Base-by-base conservation (phyloP, 805 yeast species). In the Kazachstania viticola region DNA sequence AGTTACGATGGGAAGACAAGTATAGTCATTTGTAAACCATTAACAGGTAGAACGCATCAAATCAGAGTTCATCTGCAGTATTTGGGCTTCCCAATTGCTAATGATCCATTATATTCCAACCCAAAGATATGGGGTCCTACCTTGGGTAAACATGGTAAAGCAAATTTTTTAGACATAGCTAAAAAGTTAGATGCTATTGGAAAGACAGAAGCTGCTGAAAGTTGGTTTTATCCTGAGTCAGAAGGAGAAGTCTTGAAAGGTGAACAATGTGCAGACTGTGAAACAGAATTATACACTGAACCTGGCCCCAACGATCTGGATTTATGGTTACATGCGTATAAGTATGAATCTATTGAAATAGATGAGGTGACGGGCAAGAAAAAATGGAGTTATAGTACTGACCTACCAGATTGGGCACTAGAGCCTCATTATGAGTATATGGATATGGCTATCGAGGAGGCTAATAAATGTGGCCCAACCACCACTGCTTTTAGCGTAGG, bases 11-110 rank as follows among this genome's bases (percentile, higher is more conserved):
- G 79, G 1, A 49, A 65, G 44, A 62, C 46, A 14, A 54, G 54
- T 73, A 65, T 91, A 17, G 95, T 91, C 3, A 65, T 73, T 38
- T 88, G 97, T 56, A 69, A 64, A 41, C 98, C 98, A 1, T 59
- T 69, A 13, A 88, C 98, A 0, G 98, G 98, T 0, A 66, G 98
- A 49, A 84, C 96, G 0, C 98, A 88, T 54, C 98, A 88, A 52
- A 85, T 91, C 31, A 64, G 98, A 38, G 94, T 91, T 1, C 98
- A 91, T 60, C 58, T 91, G 35, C 95, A 87, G 56, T 79, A 66
- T 42, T 45, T 91, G n/a, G 96, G 96, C 0, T 69, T 64, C 48
- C 95, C 97, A 0, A 88, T 88, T 28, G 84, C 81, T 3, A 87
- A 88, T 51, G 98, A 88, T 54, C 96, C 96, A 0, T 65, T 87